Percentiles rank a stretch among this genome's conserved stretches.
Conservation (phyloP, 768 basidiomycete genomes). For the Suillus fuscotomentosus region DNA sequence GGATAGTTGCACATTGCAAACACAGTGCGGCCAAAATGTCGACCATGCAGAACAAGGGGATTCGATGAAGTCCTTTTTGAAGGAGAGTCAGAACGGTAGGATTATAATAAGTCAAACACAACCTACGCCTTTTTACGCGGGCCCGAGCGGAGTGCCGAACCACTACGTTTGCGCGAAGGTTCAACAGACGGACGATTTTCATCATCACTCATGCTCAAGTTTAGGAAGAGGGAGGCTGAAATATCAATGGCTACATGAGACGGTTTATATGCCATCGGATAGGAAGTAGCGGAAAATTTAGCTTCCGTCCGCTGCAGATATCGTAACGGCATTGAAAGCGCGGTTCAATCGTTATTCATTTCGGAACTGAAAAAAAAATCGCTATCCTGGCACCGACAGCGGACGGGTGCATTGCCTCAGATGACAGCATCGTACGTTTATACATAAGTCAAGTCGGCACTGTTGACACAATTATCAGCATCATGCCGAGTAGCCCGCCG, state of each 20-base stretch:
- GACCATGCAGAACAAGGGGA: slow-evolving; percentile 20
- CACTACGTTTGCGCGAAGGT: not conserved
- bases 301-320: not conserved
- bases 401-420: slow-evolving; percentile 5
- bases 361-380: not conserved
- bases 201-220: not conserved
- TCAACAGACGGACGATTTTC: not conserved
- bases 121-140: not conserved
- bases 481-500: not conserved
- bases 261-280: not conserved
- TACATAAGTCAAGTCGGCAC: not conserved
- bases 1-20: slow-evolving; percentile 16
- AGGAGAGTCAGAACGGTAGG: not conserved
- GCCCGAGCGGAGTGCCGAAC: not conserved
- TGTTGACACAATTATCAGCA: not conserved
- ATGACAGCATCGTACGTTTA: not conserved
- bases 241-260: not conserved
- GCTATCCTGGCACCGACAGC: not conserved
- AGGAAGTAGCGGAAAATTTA: not conserved
- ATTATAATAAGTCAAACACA: not conserved
- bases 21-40: slow-evolving; percentile 20
- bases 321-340: not conserved
- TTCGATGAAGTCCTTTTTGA: not conserved
- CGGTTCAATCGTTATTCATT: not conserved
- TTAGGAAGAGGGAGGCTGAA: not conserved